Percentiles rank a stretch among this genome's conserved stretches.
These are phyloP conservation scores for Penicillium simplicissimum DNA, from an alignment of 495 filamentous ascomycete genomes.

Conservation along the genomic window DNA sequence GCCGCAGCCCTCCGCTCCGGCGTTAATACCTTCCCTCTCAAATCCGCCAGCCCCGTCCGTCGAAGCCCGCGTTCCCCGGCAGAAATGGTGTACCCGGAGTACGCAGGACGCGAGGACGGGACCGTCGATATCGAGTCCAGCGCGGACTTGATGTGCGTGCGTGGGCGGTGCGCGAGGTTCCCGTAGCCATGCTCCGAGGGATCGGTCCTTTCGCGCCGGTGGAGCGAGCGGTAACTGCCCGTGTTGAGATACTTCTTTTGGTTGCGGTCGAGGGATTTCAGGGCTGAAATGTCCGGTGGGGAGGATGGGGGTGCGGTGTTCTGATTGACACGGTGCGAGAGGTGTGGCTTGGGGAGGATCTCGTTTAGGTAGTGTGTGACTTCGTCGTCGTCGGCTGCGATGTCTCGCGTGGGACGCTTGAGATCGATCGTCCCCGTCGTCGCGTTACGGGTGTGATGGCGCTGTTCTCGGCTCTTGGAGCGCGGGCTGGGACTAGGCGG, in stretches of 20 bases:
- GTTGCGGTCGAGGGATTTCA: slow-evolving; percentile 29
- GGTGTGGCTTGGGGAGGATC: slow-evolving; percentile 27
- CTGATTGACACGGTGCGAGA: slow-evolving; percentile 11
- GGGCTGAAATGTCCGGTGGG: slow-evolving; percentile 30
- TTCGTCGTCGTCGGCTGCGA: slow-evolving; percentile 35
- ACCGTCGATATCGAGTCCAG: slow-evolving; percentile 26
- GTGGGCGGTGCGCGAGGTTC: slow-evolving; percentile 20
- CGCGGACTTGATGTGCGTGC: slow-evolving; percentile 38
- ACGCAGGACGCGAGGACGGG: slow-evolving; percentile 12
- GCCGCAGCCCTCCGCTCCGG: slow-evolving; percentile 64
- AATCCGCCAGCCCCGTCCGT: slow-evolving; percentile 30
- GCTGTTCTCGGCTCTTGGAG: slow-evolving; percentile 33
- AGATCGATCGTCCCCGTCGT: slow-evolving; percentile 29
- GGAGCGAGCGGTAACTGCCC: slow-evolving; percentile 28
- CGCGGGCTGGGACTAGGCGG: slow-evolving; percentile 47
- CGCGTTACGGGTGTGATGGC: slow-evolving; percentile 21
- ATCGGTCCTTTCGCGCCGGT: slow-evolving; percentile 22
- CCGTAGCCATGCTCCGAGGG: slow-evolving; percentile 20
- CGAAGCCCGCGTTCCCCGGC: slow-evolving; percentile 42
- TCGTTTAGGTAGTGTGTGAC: slow-evolving; percentile 34
- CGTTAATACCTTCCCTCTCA: slow-evolving; percentile 50
- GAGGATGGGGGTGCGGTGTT: slow-evolving; percentile 35
- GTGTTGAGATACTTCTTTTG: slow-evolving; percentile 22
- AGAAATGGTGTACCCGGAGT: slow-evolving; percentile 26
- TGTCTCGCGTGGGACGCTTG: slow-evolving; percentile 29